Conservation (phyloP, 768 basidiomycete genomes). For the Lactarius psammicola region DNA sequence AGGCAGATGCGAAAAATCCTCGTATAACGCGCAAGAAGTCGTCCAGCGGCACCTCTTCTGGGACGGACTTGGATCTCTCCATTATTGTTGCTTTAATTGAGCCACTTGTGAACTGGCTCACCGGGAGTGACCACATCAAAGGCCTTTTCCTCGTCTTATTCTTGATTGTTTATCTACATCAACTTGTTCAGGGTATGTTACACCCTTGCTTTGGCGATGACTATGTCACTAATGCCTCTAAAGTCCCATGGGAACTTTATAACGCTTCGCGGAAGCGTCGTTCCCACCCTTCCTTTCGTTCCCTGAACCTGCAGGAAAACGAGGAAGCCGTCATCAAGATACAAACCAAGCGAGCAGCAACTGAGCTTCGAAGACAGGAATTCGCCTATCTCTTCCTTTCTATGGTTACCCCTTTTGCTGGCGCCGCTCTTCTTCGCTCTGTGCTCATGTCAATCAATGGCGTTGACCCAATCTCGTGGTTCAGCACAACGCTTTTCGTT, state of each 20-base stretch:
- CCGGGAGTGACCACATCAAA: constrained; percentile 75
- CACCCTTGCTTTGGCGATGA: neutral
- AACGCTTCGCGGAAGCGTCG: constrained; percentile 51
- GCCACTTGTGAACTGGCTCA: constrained; percentile 76
- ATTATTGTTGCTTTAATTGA: constrained; percentile 71
- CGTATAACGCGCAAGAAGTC: neutral
- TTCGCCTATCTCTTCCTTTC: constrained; percentile 61
- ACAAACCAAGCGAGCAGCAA: constrained; percentile 46
- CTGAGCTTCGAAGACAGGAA: constrained; percentile 62
- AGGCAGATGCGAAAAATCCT: neutral
- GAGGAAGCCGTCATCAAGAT: constrained; percentile 39
- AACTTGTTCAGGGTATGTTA: constrained; percentile 71
- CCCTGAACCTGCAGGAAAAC: constrained; percentile 15
- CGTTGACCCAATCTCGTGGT: constrained; percentile 70
- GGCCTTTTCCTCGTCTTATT: constrained; percentile 65
- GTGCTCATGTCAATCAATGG: constrained; percentile 55
- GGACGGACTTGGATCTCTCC: constrained; percentile 73
- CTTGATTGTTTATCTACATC: constrained; percentile 77
- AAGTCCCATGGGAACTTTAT: constrained; percentile 71
- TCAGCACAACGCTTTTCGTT: constrained; percentile 73
- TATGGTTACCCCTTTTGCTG: constrained; percentile 63
- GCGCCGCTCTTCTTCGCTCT: constrained; percentile 63
- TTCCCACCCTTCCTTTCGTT: constrained; percentile 32
- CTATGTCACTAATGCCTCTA: constrained; percentile 1
- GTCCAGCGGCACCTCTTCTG: constrained; percentile 34